Base-by-base conservation (phyloP, 2,329 filamentous ascomycete genomes). In the Graphiopsis chlorocephala region DNA sequence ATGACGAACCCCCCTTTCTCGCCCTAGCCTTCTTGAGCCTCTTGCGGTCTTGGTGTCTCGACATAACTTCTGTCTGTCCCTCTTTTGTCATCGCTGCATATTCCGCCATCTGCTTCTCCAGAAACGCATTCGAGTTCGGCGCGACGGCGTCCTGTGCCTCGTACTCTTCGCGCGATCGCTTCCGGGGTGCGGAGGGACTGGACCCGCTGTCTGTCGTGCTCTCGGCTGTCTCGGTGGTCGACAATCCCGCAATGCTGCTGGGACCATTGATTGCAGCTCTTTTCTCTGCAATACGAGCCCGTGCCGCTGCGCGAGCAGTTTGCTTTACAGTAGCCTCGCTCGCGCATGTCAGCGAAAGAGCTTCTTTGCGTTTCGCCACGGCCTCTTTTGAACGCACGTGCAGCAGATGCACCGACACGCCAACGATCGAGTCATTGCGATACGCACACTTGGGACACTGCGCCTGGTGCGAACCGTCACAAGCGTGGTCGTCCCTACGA, bases 341-440 rank as follows among this genome's bases (percentile, higher is more conserved):
- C 15, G 31, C 6, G 17, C 23, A 15, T 25, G n/a, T n/a, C 17
- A 28, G 50, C 28, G 20, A 15, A 3, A 29, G 14, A 12, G 25
- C 50, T 53, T 28, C 26, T n/a, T 20, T 31, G 50, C 28, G 50
- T 45, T 23, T 45, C 38, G 38, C 38, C 8, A n/a, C 38, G 17
- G 26, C 50, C 17, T 31, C 28, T 20, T 20, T 20, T 8, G 29
- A 38, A 31, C 53, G 59, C 29, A n/a, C 15, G 10, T 61, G 47
- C 6, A 61, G 28, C 3, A 15, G 28, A 14, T 61, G 59, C 23
- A 53, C 23, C 2, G 59, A 61, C 8, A 52, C 47, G n/a, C 28
- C 59, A 8, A 35, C 28, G 29, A 38, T 28, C n/a, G 59, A 61
- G 23, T 53, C 59, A 47, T 61, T 61, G 45, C 4, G n/a, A 14